Evolutionary conservation across 1,139 yeast genomes (phyloP).

Genomic region (Arxiozyma bovina): DNA sequence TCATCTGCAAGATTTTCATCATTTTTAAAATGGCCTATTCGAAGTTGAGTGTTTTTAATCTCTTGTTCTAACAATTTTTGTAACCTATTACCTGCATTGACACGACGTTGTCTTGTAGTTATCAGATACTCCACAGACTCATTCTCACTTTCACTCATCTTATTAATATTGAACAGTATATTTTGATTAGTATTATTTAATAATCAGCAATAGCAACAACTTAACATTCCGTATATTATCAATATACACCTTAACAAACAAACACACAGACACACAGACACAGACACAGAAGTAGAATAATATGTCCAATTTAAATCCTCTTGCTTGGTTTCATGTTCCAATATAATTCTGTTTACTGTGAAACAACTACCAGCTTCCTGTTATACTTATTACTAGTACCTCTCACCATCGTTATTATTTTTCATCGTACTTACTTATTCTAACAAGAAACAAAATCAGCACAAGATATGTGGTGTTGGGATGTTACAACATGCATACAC

Average conservation of each 20-base stretch:
- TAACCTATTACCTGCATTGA: constrained; percentile 86
- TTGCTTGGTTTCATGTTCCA: too few species aligned
- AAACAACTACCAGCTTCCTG: too few species aligned
- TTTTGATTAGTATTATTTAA: not conserved
- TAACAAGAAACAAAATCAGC: not conserved
- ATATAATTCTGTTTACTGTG: too few species aligned
- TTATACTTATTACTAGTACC: too few species aligned
- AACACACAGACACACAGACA: too few species aligned
- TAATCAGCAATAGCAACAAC: not conserved
- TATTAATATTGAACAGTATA: too few species aligned
- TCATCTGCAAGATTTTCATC: not conserved
- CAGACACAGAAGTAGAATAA: not conserved
- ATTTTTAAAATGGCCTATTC: constrained; percentile 27
- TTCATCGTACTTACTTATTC: not conserved
- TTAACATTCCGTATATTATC: not conserved
- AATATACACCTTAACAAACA: not conserved
- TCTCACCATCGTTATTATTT: too few species aligned
- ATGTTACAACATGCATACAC: not conserved
- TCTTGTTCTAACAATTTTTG: constrained; percentile 68
- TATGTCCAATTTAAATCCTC: too few species aligned
- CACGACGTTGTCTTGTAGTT: constrained; percentile 65
- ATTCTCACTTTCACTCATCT: not conserved
- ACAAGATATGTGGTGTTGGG: not conserved
- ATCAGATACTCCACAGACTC: constrained; percentile 31
- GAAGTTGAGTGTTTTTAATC: constrained; percentile 32